Conservation (phyloP, 208 protist genomes). For the Tritrichomonas musculus region DNA sequence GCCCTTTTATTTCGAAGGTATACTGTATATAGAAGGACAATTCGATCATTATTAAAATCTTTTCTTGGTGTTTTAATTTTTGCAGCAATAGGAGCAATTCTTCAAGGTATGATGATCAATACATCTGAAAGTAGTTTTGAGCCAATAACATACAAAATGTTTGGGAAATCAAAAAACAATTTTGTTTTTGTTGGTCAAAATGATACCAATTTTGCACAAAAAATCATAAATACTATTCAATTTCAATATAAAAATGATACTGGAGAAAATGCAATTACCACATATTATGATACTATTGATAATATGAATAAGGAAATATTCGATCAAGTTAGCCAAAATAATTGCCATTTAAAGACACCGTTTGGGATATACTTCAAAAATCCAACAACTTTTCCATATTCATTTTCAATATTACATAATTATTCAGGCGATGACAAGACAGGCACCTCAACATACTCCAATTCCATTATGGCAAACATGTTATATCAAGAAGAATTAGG, state of each 20-base stretch:
- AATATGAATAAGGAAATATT: neutral
- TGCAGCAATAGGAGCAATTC: too few species aligned
- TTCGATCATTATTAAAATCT: neutral
- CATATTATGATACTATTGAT: neutral
- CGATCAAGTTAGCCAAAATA: neutral
- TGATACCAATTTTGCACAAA: neutral
- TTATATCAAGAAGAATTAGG: too few species aligned
- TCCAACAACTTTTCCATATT: too few species aligned
- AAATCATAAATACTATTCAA: neutral
- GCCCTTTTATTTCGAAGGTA: neutral
- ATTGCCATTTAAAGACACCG: neutral
- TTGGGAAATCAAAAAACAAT: neutral
- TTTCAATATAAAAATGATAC: neutral
- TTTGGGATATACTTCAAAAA: neutral
- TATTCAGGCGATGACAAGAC: too few species aligned
- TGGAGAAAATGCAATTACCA: neutral
- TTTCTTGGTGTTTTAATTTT: neutral
- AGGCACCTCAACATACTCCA: too few species aligned
- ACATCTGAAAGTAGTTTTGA: neutral
- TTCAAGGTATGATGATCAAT: too few species aligned
- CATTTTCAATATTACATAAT: too few species aligned
- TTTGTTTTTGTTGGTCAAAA: too few species aligned
- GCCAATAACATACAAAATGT: neutral
- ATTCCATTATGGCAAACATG: too few species aligned
- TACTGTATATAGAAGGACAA: neutral